Conservation (phyloP, 2,329 filamentous ascomycete species). For the Fusarium solani-melongenae region DNA sequence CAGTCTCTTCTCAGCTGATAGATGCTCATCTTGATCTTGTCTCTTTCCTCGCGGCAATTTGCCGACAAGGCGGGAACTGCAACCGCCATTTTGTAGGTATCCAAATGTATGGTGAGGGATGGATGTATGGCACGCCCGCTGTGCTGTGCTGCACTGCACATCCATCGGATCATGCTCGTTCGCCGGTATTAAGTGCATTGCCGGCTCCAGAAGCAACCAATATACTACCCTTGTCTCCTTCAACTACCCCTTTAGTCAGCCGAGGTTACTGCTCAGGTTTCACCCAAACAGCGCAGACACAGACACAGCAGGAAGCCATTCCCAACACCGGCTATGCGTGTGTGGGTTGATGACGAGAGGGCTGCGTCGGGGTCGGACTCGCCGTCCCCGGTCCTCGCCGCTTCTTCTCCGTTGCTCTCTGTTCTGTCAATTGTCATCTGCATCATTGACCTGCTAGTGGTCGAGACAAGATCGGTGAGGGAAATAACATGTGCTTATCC, state of each 20-base stretch:
- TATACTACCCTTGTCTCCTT: not conserved
- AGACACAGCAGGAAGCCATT: not conserved
- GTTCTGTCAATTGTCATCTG: conserved; percentile 2
- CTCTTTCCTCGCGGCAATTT: conserved; percentile 17
- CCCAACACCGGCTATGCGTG: not conserved
- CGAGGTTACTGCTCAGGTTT: not conserved
- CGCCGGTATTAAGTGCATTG: conserved; percentile 13
- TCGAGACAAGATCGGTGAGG: conserved; percentile 4
- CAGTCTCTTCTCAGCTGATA: conserved; percentile 29
- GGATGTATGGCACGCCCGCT: not conserved
- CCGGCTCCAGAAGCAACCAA: not conserved
- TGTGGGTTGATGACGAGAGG: conserved; percentile 1
- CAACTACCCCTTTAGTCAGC: not conserved
- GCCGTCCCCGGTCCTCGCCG: conserved; percentile 6
- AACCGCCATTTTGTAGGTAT: not conserved
- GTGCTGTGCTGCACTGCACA: not conserved
- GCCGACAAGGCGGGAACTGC: conserved; percentile 1
- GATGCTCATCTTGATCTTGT: conserved; percentile 9
- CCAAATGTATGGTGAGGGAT: not conserved
- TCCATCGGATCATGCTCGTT: conserved; percentile 1
- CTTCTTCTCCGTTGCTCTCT: not conserved
- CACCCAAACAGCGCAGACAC: not conserved
- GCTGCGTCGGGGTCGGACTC: conserved; percentile 11
- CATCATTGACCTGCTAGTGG: conserved; percentile 17
- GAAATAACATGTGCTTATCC: conserved; percentile 2